phyloP scores from a whole-genome alignment of 805 yeast species.

The Starmerella gropengiesseri region DNA sequence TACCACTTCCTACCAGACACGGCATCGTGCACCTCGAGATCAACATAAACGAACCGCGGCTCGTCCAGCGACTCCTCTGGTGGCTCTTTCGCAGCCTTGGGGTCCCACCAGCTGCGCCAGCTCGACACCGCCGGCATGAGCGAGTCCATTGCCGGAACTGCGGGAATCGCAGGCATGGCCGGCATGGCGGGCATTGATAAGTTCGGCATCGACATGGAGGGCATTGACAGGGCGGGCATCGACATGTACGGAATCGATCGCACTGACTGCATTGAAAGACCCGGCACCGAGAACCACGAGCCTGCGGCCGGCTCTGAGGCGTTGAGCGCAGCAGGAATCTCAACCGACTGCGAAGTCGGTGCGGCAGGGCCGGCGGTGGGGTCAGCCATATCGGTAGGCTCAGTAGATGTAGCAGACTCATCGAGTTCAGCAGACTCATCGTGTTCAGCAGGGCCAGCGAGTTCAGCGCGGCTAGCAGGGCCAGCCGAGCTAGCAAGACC shows the following conservation, averaged over 20 bases:
- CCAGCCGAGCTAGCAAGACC: too few species aligned
- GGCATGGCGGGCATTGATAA: constrained; percentile 4
- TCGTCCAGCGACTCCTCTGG: not conserved
- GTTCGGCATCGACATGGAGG: not conserved
- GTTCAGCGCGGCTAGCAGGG: too few species aligned
- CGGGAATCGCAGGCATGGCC: constrained; percentile 1
- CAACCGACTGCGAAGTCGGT: too few species aligned
- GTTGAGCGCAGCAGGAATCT: too few species aligned
- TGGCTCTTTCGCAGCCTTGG: not conserved
- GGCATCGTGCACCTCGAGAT: constrained; percentile 2
- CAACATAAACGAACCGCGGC: constrained; percentile 3
- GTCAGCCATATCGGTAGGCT: too few species aligned
- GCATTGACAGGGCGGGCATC: not conserved
- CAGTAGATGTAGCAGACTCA: too few species aligned
- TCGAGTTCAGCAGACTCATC: too few species aligned
- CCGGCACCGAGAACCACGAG: constrained; percentile 4
- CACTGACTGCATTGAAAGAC: not conserved
- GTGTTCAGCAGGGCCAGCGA: too few species aligned
- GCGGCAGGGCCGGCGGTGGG: too few species aligned
- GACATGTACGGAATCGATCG: not conserved
- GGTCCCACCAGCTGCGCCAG: constrained; percentile 2
- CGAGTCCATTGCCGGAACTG: not conserved
- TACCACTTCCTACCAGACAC: not conserved
- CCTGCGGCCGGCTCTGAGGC: too few species aligned
- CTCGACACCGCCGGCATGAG: not conserved